Evolutionary conservation across 2,329 filamentous ascomycete species (phyloP), one percentile per base, ranked within the genome.

Genomic region (Arachnomyces sp.): DNA sequence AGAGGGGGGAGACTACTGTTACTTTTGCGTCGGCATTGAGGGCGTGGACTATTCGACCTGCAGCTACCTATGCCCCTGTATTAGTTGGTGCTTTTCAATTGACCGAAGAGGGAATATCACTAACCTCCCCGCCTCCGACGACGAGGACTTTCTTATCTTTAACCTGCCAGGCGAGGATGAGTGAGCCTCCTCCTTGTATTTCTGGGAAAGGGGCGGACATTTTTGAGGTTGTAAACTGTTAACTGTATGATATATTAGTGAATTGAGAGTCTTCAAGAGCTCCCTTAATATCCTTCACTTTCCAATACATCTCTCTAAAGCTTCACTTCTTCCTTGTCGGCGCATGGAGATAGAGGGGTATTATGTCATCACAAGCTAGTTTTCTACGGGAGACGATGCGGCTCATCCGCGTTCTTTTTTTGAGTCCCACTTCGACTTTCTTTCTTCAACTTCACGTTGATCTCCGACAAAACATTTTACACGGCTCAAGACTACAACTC

Each of bases 81-180:
- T 11, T 36, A 7, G 33, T 28, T n/a, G 6, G 14, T n/a, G 11
- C 34, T 30, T 17, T 35, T 17, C 38, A 30, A 35, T 28, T 14
- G 33, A 16, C 13, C 38, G 12, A 46, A 38, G 29, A 31, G 41
- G 34, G 34, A 34, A 39, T 18, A 40, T 42, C 12, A 61, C 76
- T 51, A 69, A 94, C 90, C 74, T 96, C 90, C 63, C 92, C 92
- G 53, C 92, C 92, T 49, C 92, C 92, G 6, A 98, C 79, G 3
- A 98, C 84, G n/a, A 98, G 69, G 12, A 96, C 82, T 49, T 80
- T 79, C 65, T 93, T 95, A 62, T 82, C 81, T 58, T 80, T 83
- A 55, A 94, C 81, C 68, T 96, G 92, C 89, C 90, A 98, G 58
- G 92, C 92, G 38, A 98, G 71, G 48, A 98, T 92, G 49, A 98